These are phyloP conservation scores for Neurospora hispaniola DNA, from an alignment of 495 filamentous ascomycete genomes.

Conservation along the genomic window DNA sequence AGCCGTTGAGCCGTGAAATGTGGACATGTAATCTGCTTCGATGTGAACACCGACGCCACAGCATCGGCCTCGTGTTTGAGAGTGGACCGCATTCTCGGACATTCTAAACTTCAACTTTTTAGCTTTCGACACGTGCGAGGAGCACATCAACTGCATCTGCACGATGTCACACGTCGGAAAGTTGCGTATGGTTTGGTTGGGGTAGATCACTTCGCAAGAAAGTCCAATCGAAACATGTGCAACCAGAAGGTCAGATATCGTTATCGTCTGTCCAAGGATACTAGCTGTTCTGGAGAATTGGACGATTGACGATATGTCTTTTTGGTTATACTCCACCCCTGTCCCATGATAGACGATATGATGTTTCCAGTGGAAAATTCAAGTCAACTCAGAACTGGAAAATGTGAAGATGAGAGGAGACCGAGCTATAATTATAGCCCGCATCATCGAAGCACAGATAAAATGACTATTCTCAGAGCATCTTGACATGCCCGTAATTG, in stretches of 20 bases:
- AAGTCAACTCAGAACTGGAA: background rate
- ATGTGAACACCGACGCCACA: background rate
- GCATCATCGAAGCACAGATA: background rate
- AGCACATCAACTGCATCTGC: background rate
- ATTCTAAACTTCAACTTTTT: background rate
- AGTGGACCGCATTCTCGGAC: background rate
- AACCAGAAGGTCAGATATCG: background rate
- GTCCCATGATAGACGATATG: background rate
- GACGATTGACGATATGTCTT: background rate
- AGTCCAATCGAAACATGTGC: background rate
- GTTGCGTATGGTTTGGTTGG: slow-evolving; percentile 1
- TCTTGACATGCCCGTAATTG: background rate
- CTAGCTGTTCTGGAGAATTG: background rate
- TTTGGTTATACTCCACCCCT: background rate
- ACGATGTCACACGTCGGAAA: slow-evolving; percentile 3
- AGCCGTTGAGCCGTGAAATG: background rate
- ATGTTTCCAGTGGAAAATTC: background rate
- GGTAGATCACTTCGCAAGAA: background rate
- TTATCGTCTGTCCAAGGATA: slow-evolving; percentile 1
- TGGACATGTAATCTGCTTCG: background rate
- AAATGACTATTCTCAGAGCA: background rate
- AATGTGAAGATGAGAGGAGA: background rate
- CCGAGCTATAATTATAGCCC: background rate
- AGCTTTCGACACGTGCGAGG: background rate
- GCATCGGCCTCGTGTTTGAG: background rate